These are phyloP conservation scores for Hydrangea macrophylla DNA, from an alignment of 148 eudicot species.

Conservation along the genomic window DNA sequence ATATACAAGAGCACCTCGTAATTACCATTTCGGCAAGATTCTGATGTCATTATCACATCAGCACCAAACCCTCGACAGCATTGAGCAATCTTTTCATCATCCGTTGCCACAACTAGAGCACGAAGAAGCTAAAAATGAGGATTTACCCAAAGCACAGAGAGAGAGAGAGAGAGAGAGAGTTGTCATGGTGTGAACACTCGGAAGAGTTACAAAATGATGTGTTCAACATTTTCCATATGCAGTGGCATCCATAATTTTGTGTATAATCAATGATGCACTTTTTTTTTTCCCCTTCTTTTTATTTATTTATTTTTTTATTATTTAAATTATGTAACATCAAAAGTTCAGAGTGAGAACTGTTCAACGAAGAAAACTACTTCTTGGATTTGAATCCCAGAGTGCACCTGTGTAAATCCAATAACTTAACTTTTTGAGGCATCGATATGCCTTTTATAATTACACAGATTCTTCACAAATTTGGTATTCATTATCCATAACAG, in stretches of 20 bases:
- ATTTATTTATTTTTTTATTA: no score
- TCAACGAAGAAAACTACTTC: background rate
- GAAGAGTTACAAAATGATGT: background rate
- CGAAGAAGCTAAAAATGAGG: conserved; percentile 7
- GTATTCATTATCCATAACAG: background rate
- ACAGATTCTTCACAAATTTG: background rate
- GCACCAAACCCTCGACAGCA: conserved; percentile 96
- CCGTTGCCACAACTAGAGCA: conserved; percentile 90
- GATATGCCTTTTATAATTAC: background rate
- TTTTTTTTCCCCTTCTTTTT: background rate
- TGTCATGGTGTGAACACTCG: background rate
- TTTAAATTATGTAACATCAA: background rate
- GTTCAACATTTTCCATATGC: background rate
- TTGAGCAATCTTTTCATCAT: conserved; percentile 90
- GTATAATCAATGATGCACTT: background rate
- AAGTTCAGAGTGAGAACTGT: background rate
- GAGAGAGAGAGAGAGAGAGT: background rate
- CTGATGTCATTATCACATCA: conserved; percentile 95
- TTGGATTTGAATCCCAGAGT: background rate
- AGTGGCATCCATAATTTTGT: background rate
- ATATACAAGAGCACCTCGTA: conserved; percentile 5
- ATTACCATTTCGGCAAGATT: conserved; percentile 85
- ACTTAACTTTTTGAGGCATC: background rate
- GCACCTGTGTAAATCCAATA: background rate
- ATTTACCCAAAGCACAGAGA: background rate